Conservation (phyloP, 2,329 filamentous ascomycete species). For the Ploettnerulaceae sp. region DNA sequence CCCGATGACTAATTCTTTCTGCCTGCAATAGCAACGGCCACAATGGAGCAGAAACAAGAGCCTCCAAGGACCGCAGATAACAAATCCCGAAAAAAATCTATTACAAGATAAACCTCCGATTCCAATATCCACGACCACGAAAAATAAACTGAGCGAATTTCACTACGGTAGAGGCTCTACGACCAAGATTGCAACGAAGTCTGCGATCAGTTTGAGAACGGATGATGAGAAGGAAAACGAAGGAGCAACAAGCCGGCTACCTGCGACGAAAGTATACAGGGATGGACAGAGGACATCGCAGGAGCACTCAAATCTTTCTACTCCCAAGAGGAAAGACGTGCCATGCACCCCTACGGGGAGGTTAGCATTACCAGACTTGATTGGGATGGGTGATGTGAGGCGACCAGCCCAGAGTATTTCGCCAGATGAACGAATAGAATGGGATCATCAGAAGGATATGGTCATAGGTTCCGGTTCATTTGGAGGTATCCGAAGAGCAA, state of each 20-base stretch:
- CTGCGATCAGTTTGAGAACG: constrained; percentile 20
- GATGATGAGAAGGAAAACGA: constrained; percentile 30
- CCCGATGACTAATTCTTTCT: not conserved
- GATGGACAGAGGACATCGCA: constrained; percentile 3
- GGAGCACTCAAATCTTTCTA: constrained; percentile 16
- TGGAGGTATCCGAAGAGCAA: constrained; percentile 40
- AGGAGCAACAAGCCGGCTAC: constrained; percentile 1
- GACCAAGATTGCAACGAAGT: constrained; percentile 22
- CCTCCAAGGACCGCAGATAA: constrained; percentile 23
- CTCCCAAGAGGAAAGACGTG: constrained; percentile 27
- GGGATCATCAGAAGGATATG: constrained; percentile 47
- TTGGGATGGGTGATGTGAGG: constrained; percentile 40
- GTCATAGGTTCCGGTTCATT: constrained; percentile 41
- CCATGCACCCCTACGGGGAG: constrained; percentile 47
- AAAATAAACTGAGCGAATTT: constrained; percentile 54
- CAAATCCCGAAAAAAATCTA: constrained; percentile 23
- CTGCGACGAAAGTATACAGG: not conserved
- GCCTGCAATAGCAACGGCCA: constrained; percentile 22
- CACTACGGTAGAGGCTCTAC: constrained; percentile 42
- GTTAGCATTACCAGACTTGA: constrained; percentile 54
- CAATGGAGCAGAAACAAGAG: constrained; percentile 33
- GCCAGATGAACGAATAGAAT: constrained; percentile 57
- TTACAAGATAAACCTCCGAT: constrained; percentile 29
- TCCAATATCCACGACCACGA: constrained; percentile 49
- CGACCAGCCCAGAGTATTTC: constrained; percentile 46